Evolutionary conservation across 441 rosid genomes (phyloP), one percentile per base, ranked within the genome.

Genomic region (California macrophylla): DNA sequence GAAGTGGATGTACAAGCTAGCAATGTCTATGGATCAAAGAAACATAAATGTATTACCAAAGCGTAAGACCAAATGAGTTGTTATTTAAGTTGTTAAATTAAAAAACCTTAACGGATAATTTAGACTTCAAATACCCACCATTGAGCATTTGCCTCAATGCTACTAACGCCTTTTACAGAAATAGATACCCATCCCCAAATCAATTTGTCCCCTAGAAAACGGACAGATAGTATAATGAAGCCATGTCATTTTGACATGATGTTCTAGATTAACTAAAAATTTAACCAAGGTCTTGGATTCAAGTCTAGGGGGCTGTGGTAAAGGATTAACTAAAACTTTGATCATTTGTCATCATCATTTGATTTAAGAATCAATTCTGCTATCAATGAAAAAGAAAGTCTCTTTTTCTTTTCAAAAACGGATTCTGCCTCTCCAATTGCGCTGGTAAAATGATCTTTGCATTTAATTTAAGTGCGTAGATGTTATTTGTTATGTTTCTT

Each of bases 401-500:
- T 38, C n/a, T 0, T 32, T 4, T 32, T 9, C 36, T 32, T 32
- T 32, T 32, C 7, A 32, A 4, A 32, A 32, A 32, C 7, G 36
- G 7, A 32, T 4, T 32, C 7, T 32, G n/a, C n/a, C n/a, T 32
- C 36, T 9, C 36, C 36, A 32, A 32, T 32, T 32, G 1, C 47
- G 47, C 47, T 3, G 47, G 47, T 40, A 40, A 40, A 40, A 40
- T 40, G 47, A 9, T 13, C 47, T 10, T 13, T 40, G 47, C 47
- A 40, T 40, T 13, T 42, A 42, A 13, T 42, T 42, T 42, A 42
- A 42, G 52, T 42, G 52, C 16, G 15, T 15, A 13, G 1, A 5
- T 42, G 52, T 42, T 42, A 42, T 42, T 10, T 42, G 40, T 42
- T 42, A 42, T 42, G 61, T 42, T 67, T 71, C 52, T 70, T 73